Evolutionary conservation across 2,329 filamentous ascomycete species (phyloP).

Genomic region (Pestalotiopsis sp.): DNA sequence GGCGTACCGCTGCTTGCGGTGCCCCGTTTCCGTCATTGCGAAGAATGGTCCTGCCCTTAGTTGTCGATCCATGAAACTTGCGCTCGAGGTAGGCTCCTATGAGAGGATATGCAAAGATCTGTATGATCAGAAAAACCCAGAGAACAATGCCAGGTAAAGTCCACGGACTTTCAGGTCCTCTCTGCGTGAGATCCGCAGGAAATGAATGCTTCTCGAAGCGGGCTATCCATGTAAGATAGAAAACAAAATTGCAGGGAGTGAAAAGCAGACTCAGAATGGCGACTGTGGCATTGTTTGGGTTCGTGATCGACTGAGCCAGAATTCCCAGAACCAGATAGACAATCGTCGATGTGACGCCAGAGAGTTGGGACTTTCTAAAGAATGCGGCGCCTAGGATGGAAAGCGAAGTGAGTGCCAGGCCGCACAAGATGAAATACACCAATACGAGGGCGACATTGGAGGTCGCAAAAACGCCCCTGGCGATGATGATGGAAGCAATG

Average conservation of each 20-base stretch:
- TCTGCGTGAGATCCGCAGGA: slow-evolving; percentile 62
- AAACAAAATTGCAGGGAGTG: slow-evolving; percentile 85
- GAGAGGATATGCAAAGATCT: slow-evolving; percentile 77
- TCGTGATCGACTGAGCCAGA: slow-evolving; percentile 74
- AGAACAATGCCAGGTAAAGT: slow-evolving; percentile 72
- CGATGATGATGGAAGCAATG: slow-evolving; percentile 69
- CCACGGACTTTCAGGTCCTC: slow-evolving; percentile 69
- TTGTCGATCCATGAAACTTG: slow-evolving; percentile 74
- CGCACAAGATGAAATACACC: slow-evolving; percentile 75
- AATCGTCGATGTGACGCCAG: slow-evolving; percentile 79
- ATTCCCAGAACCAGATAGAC: slow-evolving; percentile 76
- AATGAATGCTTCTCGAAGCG: slow-evolving; percentile 69
- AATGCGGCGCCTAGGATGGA: slow-evolving; percentile 81
- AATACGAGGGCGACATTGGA: slow-evolving; percentile 69
- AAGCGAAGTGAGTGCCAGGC: slow-evolving; percentile 76
- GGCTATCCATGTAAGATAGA: slow-evolving; percentile 75
- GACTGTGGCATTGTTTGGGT: slow-evolving; percentile 65
- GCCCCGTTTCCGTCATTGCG: slow-evolving; percentile 29
- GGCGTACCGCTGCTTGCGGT: slow-evolving; percentile 61
- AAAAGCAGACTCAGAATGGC: slow-evolving; percentile 76
- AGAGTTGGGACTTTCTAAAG: slow-evolving; percentile 86
- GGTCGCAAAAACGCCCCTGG: slow-evolving; percentile 64
- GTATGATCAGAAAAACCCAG: slow-evolving; percentile 76
- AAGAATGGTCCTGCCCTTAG: slow-evolving; percentile 58
- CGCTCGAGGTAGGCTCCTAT: slow-evolving; percentile 76